Percentiles rank a stretch among this genome's conserved stretches.
These are phyloP conservation scores for Haplographium delicatum DNA, from an alignment of 495 filamentous ascomycete genomes.

Conservation along the genomic window DNA sequence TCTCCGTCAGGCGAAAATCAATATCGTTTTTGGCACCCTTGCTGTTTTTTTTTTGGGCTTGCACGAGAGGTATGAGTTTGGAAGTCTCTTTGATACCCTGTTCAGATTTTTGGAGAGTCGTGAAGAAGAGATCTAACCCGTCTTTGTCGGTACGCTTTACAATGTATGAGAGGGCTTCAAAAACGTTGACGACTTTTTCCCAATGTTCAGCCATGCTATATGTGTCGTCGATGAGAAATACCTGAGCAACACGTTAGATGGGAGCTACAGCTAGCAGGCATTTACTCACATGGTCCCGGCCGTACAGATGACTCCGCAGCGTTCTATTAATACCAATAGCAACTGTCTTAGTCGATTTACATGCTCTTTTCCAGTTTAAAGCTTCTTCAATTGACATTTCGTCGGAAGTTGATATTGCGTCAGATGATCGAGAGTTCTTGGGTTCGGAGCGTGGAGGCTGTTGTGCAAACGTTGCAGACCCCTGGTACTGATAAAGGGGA, in stretches of 20 bases:
- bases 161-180: constrained; percentile 29
- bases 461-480: no score
- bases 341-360: neutral
- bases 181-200: constrained; percentile 20
- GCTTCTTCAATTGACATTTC: constrained; percentile 14
- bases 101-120: constrained; percentile 12
- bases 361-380: constrained; percentile 3
- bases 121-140: constrained; percentile 34
- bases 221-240: constrained; percentile 39
- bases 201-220: constrained; percentile 29
- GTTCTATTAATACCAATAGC: no score
- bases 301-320: no score
- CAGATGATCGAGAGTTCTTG: no score
- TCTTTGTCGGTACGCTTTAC: constrained; percentile 29
- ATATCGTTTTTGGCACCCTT: constrained; percentile 6
- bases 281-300: constrained; percentile 24
- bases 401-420: no score
- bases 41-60: neutral
- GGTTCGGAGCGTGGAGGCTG: no score
- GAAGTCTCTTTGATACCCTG: neutral
- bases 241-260: constrained; percentile 19
- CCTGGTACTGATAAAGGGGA: no score
- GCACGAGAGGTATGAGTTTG: neutral
- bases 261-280: constrained; percentile 1
- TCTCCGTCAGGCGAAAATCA: neutral